A percentile compares a stretch with the other conserved stretches of the same genome.
phyloP scores from a whole-genome alignment of 2,329 filamentous ascomycete genomes.

The Colletotrichum paranaense region DNA sequence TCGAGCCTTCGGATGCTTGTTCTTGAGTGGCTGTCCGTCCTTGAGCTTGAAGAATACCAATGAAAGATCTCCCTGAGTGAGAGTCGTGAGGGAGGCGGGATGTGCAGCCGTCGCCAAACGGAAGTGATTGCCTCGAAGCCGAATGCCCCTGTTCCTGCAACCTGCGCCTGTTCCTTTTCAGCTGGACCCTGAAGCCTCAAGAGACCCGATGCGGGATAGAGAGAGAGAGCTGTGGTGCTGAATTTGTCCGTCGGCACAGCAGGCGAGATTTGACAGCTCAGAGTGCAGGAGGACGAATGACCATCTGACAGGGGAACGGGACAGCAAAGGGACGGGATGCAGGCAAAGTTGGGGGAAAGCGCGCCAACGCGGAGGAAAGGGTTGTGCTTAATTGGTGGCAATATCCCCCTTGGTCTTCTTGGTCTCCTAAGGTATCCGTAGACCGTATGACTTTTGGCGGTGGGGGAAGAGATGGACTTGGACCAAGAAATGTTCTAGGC shows the following conservation, averaged over 20 bases:
- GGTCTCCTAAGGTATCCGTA: no score
- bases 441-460: background rate
- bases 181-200: slow-evolving; percentile 31
- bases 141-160: slow-evolving; percentile 23
- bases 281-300: slow-evolving; percentile 19
- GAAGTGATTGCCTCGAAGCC: slow-evolving; percentile 31
- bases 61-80: background rate
- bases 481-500: background rate
- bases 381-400: slow-evolving; percentile 30
- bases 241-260: slow-evolving; percentile 7
- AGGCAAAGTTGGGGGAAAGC: slow-evolving; percentile 21
- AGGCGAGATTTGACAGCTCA: slow-evolving; percentile 20
- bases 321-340: background rate
- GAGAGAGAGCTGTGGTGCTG: background rate
- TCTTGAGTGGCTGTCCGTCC: background rate
- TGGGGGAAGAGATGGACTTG: background rate
- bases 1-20: background rate
- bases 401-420: slow-evolving; percentile 6
- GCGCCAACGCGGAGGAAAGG: slow-evolving; percentile 7
- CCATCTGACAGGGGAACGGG: slow-evolving; percentile 10
- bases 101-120: slow-evolving; percentile 29
- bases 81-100: background rate
- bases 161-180: slow-evolving; percentile 21
- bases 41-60: background rate
- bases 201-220: slow-evolving; percentile 15